These are phyloP conservation scores for Ilex paraguariensis DNA, from an alignment of 305 asterid species.

Conservation along the genomic window DNA sequence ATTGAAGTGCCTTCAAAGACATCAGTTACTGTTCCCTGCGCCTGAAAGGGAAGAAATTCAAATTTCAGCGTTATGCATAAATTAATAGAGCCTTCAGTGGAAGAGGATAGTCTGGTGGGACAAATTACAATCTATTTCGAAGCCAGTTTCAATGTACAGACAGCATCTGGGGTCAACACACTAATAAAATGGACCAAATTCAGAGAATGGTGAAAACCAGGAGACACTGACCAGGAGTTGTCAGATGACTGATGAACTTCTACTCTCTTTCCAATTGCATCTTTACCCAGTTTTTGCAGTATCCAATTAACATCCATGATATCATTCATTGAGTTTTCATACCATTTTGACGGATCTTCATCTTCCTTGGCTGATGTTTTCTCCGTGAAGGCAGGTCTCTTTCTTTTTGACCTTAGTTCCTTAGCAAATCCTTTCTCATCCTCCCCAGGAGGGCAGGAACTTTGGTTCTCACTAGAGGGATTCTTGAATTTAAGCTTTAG, in stretches of 20 bases:
- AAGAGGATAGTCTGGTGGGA: no score
- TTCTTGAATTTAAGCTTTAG: constrained; percentile 77
- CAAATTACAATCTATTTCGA: no score
- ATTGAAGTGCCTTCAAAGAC: constrained; percentile 62
- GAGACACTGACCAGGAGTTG: constrained; percentile 60
- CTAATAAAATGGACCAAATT: no score
- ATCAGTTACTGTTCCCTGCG: constrained; percentile 55
- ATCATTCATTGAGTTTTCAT: constrained; percentile 53
- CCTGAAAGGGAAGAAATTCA: constrained; percentile 12
- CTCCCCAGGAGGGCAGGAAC: constrained; percentile 43
- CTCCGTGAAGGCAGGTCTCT: constrained; percentile 40
- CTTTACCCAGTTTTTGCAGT: constrained; percentile 88
- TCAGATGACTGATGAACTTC: constrained; percentile 81
- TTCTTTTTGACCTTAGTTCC: constrained; percentile 87
- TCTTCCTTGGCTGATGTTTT: constrained; percentile 32
- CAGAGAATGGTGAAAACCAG: constrained; percentile 2
- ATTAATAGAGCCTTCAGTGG: no score
- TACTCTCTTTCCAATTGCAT: constrained; percentile 93
- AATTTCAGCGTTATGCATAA: no score
- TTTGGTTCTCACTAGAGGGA: constrained; percentile 47
- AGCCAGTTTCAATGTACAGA: background rate
- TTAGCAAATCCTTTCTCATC: constrained; percentile 59
- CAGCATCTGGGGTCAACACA: background rate
- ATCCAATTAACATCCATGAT: constrained; percentile 88
- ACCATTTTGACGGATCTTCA: constrained; percentile 41